Evolutionary conservation across 2,329 filamentous ascomycete genomes (phyloP), one percentile per base, ranked within the genome.

Genomic region (Colletotrichum trifolii): DNA sequence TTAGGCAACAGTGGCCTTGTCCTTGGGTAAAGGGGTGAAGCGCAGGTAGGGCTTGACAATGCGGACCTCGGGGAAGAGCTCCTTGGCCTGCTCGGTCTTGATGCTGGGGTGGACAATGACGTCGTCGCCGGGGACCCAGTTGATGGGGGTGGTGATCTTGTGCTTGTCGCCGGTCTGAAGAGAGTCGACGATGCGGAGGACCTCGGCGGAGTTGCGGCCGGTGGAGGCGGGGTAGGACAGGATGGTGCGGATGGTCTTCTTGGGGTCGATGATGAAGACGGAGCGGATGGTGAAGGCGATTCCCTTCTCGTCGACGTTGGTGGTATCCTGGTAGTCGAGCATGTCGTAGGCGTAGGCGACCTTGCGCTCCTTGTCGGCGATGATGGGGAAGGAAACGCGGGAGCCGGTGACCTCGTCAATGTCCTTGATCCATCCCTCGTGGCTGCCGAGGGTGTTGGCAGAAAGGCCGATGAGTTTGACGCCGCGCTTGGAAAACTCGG

Each of bases 251-350:
- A 97, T 96, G 79, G 91, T 95, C 89, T 97, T 97, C 80, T 88
- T 89, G 69, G 94, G 94, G 83, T 97, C 94, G 78, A 97, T 96
- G 82, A 97, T 85, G 86, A 96, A 97, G 76, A 97, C 94, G 72
- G 91, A 93, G 74, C 94, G 93, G 82, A 97, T 97, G 72, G 94
- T 97, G 82, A 97, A 95, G 61, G 94, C 93, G 72, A 95, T 91
- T 72, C 91, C 91, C 86, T 93, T 93, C 74, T 85, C 79, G 78
- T 94, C 91, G 63, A 94, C 89, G 81, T 94, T 94, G 82, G 89
- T 91, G 73, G 89, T 87, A 78, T 94, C 91, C 78, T 93, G 90
- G 81, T 91, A 86, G 82, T 94, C 91, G 73, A 94, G 83, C 91
- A 94, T 94, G 82, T 94, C 91, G 78, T 93, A 94, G 68, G 87